phyloP scores from a whole-genome alignment of 139 green algal species.

The Micractinium conductrix region DNA sequence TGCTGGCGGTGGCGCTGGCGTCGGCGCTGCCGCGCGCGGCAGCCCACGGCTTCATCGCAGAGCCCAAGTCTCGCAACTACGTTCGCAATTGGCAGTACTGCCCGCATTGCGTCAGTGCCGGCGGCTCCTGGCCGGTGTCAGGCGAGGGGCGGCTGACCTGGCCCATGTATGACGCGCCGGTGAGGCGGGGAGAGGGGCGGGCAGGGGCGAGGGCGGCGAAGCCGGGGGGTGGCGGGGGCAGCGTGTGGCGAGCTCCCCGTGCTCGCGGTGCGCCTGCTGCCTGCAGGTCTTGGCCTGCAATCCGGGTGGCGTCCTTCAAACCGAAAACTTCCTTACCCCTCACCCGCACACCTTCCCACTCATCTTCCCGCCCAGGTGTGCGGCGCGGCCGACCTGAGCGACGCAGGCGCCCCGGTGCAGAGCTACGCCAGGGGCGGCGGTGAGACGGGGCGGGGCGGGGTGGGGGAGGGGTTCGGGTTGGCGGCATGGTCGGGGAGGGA shows the following conservation, averaged over 20 bases:
- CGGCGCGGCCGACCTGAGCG: neutral
- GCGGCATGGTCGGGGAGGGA: too few species aligned
- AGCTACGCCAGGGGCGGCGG: conserved; percentile 1
- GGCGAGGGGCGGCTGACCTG: neutral
- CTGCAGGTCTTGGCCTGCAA: too few species aligned
- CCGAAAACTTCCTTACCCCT: too few species aligned
- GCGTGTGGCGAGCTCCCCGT: too few species aligned
- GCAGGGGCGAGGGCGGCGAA: neutral
- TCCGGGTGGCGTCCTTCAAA: too few species aligned
- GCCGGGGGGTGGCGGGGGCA: too few species aligned
- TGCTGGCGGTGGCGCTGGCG: neutral
- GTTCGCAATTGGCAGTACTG: conserved; percentile 23
- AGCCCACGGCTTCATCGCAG: conserved; percentile 18
- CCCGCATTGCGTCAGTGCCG: conserved; percentile 13
- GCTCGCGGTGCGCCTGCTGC: too few species aligned
- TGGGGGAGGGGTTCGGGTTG: too few species aligned
- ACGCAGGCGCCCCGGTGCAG: neutral
- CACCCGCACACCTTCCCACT: neutral
- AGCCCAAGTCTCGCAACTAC: conserved; percentile 7
- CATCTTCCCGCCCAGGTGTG: neutral
- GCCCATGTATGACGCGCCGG: neutral
- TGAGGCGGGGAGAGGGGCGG: neutral
- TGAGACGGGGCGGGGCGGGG: neutral
- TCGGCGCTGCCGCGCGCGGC: neutral
- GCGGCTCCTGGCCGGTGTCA: neutral